A percentile compares a stretch with the other conserved stretches of the same genome.
phyloP scores from a whole-genome alignment of 2,329 filamentous ascomycete species.

The Alternaria gansuensis region DNA sequence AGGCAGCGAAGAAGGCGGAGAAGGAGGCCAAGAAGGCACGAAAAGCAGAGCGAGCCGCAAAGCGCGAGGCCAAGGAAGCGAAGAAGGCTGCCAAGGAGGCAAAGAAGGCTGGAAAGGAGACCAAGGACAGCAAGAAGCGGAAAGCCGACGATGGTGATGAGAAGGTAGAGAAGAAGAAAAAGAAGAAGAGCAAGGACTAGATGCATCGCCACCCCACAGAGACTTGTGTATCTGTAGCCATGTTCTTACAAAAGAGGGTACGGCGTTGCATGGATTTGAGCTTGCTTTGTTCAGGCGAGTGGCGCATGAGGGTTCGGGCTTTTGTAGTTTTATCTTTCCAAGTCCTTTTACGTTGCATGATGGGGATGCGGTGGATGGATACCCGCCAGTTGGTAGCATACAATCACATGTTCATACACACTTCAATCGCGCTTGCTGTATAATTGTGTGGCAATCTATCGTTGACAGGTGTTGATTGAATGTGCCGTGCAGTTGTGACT shows the following conservation, averaged over 20 bases:
- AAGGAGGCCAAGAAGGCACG: constrained; percentile 58
- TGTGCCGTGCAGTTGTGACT: background rate
- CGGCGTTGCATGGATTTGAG: constrained; percentile 30
- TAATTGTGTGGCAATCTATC: background rate
- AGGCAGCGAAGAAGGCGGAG: constrained; percentile 53
- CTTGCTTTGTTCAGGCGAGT: constrained; percentile 30
- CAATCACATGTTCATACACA: constrained; percentile 27
- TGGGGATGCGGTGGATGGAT: constrained; percentile 33
- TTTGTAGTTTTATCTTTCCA: constrained; percentile 23
- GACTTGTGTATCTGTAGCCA: constrained; percentile 23
- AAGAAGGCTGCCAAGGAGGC: constrained; percentile 64
- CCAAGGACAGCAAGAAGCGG: constrained; percentile 62
- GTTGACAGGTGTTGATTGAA: background rate
- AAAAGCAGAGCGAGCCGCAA: constrained; percentile 51
- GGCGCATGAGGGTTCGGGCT: constrained; percentile 26
- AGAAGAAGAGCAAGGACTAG: constrained; percentile 64
- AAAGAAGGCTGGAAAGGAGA: constrained; percentile 64
- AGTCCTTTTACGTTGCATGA: constrained; percentile 32
- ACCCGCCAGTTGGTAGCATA: constrained; percentile 33
- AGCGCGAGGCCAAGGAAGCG: constrained; percentile 56
- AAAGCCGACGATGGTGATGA: constrained; percentile 28
- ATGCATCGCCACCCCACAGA: constrained; percentile 19
- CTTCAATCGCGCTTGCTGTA: constrained; percentile 1
- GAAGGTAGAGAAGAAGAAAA: constrained; percentile 69
- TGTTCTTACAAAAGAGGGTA: constrained; percentile 29